These are phyloP conservation scores for Aphanomyces euteiches DNA, from an alignment of 352 stramenopile genomes.

Conservation along the genomic window DNA sequence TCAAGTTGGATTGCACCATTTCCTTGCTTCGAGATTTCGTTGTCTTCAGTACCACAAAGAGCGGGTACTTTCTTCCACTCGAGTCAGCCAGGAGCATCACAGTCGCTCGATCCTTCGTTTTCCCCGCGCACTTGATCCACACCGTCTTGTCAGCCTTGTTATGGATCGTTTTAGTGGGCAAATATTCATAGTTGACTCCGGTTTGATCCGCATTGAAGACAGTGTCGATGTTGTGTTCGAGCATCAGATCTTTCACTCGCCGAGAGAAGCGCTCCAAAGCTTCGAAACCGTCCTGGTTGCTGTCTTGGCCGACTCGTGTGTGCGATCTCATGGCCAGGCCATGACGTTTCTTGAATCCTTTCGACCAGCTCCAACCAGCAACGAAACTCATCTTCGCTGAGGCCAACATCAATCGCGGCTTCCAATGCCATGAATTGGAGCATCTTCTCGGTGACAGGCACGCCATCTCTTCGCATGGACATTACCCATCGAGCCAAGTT, in stretches of 20 bases:
- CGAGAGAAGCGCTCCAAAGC: too few relatives aligned
- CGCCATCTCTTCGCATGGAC: too few relatives aligned
- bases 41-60: neutral
- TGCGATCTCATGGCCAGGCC: neutral
- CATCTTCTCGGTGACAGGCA: neutral
- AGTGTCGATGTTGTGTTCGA: too few relatives aligned
- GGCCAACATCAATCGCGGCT: neutral
- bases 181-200: too few relatives aligned
- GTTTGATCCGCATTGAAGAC: too few relatives aligned
- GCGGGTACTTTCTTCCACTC: neutral
- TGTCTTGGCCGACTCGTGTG: too few relatives aligned
- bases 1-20: too few relatives aligned
- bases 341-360: neutral
- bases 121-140: too few relatives aligned
- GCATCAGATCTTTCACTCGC: too few relatives aligned
- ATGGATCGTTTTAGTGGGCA: neutral
- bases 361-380: neutral
- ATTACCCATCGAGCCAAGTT: too few relatives aligned
- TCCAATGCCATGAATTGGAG: neutral
- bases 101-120: neutral
- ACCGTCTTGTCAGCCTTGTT: neutral
- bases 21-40: neutral
- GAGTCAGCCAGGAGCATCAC: neutral
- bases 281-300: too few relatives aligned
- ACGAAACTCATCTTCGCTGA: neutral